Evolutionary conservation across 306 rosid genomes (phyloP).

Genomic region (Trifolium repens): DNA sequence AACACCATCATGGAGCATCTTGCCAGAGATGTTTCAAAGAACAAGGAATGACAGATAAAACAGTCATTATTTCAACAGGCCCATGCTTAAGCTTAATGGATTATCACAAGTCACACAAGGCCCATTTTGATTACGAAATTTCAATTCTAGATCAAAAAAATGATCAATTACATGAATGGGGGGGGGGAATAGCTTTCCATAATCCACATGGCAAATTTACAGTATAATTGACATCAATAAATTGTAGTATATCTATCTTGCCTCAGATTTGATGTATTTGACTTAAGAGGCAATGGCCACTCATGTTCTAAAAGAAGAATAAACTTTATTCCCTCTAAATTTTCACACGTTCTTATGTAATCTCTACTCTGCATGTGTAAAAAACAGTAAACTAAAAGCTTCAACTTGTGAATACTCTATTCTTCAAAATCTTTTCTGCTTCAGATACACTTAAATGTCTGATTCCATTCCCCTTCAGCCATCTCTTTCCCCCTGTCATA

Average conservation of each 20-base stretch:
- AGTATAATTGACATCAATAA: constrained; percentile 35
- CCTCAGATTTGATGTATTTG: constrained; percentile 21
- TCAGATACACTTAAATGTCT: constrained; percentile 62
- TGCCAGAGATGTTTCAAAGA: constrained; percentile 12
- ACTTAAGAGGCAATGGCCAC: constrained; percentile 16
- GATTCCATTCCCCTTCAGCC: constrained; percentile 74
- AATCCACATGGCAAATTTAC: constrained; percentile 41
- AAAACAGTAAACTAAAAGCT: constrained; percentile 39
- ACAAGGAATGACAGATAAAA: not conserved
- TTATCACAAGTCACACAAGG: not conserved
- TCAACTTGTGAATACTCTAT: constrained; percentile 49
- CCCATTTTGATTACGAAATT: constrained; percentile 31
- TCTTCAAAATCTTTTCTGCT: constrained; percentile 70
- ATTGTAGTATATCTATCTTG: not conserved
- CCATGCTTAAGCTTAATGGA: not conserved
- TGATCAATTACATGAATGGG: constrained; percentile 27
- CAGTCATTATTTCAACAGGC: constrained; percentile 3
- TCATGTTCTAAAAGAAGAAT: constrained; percentile 31
- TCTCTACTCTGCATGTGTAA: constrained; percentile 26
- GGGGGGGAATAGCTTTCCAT: constrained; percentile 25
- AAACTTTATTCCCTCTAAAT: constrained; percentile 41
- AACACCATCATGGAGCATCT: not conserved
- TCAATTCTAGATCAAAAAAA: constrained; percentile 23
- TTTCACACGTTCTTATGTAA: constrained; percentile 32
- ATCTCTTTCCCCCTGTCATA: constrained; percentile 21